Evolutionary conservation across 257 asterid genomes (phyloP).

Genomic region (Linderniella brevidens): DNA sequence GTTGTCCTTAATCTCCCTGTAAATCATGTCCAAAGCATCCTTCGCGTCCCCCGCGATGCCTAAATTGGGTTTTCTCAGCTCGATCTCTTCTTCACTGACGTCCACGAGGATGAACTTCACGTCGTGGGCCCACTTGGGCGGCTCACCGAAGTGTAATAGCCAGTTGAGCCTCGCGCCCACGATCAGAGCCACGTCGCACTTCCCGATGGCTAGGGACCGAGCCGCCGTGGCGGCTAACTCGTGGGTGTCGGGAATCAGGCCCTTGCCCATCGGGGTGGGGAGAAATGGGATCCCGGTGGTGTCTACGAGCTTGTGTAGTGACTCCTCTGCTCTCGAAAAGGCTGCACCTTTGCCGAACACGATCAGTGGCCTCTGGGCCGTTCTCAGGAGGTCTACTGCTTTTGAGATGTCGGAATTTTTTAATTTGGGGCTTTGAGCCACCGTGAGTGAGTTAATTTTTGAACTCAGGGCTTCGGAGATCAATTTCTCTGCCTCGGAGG

Average conservation of each 20-base stretch:
- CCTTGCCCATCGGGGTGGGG: slow-evolving; percentile 95
- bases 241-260: slow-evolving; percentile 57
- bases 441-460: slow-evolving; percentile 16
- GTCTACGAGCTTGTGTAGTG: slow-evolving; percentile 39
- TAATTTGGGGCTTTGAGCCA: slow-evolving; percentile 21
- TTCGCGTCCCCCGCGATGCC: slow-evolving; percentile 84
- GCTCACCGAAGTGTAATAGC: slow-evolving; percentile 84
- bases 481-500: slow-evolving; percentile 43
- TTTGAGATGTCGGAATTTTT: slow-evolving; percentile 23
- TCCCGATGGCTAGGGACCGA: slow-evolving; percentile 75
- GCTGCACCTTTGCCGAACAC: slow-evolving; percentile 93
- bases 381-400: slow-evolving; percentile 52
- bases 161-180: slow-evolving; percentile 87
- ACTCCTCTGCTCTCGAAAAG: slow-evolving; percentile 49
- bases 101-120: slow-evolving; percentile 78
- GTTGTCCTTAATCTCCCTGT: slow-evolving; percentile 63
- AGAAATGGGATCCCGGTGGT: slow-evolving; percentile 69
- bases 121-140: slow-evolving; percentile 78
- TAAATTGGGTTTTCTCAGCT: slow-evolving; percentile 49
- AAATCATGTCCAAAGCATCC: slow-evolving; percentile 43
- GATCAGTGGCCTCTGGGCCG: slow-evolving; percentile 75
- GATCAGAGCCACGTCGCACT: slow-evolving; percentile 72
- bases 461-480: slow-evolving; percentile 31
- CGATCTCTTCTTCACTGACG: slow-evolving; percentile 49
- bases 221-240: slow-evolving; percentile 87